Evolutionary conservation across 331 rosid species (phyloP), one percentile per base, ranked within the genome.

Genomic region (Quercus phellos): DNA sequence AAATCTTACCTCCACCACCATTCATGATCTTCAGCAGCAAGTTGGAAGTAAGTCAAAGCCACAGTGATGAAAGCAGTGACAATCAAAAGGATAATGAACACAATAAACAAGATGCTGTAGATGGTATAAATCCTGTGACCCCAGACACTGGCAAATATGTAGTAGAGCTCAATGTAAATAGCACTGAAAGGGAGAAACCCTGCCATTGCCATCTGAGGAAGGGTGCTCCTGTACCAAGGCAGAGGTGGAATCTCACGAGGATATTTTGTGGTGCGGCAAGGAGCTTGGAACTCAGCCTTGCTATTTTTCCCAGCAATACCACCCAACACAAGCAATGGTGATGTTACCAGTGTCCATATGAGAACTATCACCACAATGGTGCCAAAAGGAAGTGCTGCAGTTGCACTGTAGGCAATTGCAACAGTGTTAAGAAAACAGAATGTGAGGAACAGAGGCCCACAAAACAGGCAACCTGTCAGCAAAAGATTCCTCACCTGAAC

Each of bases 131-230:
- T 94, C 88, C 92, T 92, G 88, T 94, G 98, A 83, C 98, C 98
- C 98, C 98, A 94, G 9, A 94, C 97, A 56, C 97, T 94, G 27
- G 98, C 98, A 82, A 94, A 94, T 76, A 94, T 94, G 90, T 94
- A 94, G 92, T 94, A 94, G 78, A 94, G 88, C 89, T 94, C 98
- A 67, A 94, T 94, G 85, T 94, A 94, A 73, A 94, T 94, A 66
- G 98, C 98, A 81, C 98, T 94, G 86, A 94, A 94, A 61, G 98
- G 98, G 55, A 94, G 98, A 79, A 94, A 94, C 73, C 98, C 97
- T 29, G 98, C 97, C 98, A 94, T 94, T 73, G 97, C 98, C 98
- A 94, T 92, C 89, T 94, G 98, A 72, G 98, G 98, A 86, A 94
- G 14, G 38, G 94, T 87, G 60, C 94, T 87, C 79, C 97, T 84